Conservation (phyloP, 2,329 filamentous ascomycete species). For the Fusarium acutatum region DNA sequence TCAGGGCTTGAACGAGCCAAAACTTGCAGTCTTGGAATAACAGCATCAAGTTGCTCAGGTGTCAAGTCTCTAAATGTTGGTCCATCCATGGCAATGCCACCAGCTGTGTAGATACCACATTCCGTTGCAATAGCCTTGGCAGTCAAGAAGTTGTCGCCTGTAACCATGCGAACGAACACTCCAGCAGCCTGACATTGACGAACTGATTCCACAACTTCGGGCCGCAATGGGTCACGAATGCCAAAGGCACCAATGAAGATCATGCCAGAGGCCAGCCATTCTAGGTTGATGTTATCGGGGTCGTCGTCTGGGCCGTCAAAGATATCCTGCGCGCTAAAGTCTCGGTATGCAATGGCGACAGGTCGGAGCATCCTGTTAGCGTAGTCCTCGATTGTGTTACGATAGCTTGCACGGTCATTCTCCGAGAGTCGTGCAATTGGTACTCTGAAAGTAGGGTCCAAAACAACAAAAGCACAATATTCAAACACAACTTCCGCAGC, state of each 20-base stretch:
- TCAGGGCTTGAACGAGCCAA: conserved; percentile 68
- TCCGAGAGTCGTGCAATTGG: conserved; percentile 43
- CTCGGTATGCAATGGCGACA: conserved; percentile 77
- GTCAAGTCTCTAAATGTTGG: conserved; percentile 67
- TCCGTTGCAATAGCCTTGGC: conserved; percentile 71
- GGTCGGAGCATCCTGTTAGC: conserved; percentile 76
- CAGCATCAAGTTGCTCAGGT: conserved; percentile 59
- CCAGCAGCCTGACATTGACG: conserved; percentile 67
- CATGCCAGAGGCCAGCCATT: conserved; percentile 66
- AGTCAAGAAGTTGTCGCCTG: conserved; percentile 61
- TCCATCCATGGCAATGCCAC: conserved; percentile 73
- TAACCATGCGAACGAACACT: conserved; percentile 70
- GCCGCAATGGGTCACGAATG: conserved; percentile 70
- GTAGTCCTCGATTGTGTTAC: conserved; percentile 57
- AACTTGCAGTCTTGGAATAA: conserved; percentile 59
- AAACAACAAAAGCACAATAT: conserved; percentile 52
- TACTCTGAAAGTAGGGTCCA: conserved; percentile 53
- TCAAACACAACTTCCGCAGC: conserved; percentile 64
- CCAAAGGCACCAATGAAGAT: conserved; percentile 74
- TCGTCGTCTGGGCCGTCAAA: conserved; percentile 58
- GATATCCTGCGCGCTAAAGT: conserved; percentile 75
- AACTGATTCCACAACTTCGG: conserved; percentile 67
- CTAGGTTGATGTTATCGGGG: conserved; percentile 47
- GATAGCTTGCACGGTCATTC: conserved; percentile 44
- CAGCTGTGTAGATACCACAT: conserved; percentile 69